phyloP scores from a whole-genome alignment of 2,329 filamentous ascomycete species.

The Fusarium metavorans region DNA sequence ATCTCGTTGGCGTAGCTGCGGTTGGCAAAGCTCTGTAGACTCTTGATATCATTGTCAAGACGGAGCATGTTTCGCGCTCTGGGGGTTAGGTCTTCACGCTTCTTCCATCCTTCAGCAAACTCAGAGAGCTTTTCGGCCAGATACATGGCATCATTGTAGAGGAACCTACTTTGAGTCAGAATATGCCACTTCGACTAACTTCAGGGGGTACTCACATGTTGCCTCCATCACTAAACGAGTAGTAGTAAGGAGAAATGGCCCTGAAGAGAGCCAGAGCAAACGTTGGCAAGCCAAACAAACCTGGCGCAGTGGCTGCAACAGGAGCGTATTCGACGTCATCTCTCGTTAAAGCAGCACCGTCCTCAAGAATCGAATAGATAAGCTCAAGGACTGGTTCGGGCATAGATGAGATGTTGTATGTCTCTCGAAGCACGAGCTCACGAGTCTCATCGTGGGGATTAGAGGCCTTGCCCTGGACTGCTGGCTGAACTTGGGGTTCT shows the following conservation, averaged over 20 bases:
- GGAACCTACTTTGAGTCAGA: conserved; percentile 59
- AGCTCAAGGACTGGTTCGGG: conserved; percentile 81
- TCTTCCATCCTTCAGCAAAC: conserved; percentile 64
- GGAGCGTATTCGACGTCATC: conserved; percentile 65
- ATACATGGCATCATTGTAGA: conserved; percentile 77
- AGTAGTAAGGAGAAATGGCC: conserved; percentile 80
- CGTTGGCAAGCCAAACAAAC: conserved; percentile 78
- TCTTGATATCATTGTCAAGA: conserved; percentile 70
- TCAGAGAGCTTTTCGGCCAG: conserved; percentile 68
- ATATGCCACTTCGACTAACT: background rate
- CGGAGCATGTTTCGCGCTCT: conserved; percentile 67
- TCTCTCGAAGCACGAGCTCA: conserved; percentile 85
- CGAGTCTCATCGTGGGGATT: conserved; percentile 55
- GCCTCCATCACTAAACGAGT: conserved; percentile 70
- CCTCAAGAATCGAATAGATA: conserved; percentile 70
- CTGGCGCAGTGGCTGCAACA: conserved; percentile 75
- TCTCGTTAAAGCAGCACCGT: conserved; percentile 70
- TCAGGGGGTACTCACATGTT: conserved; percentile 66
- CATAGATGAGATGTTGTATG: conserved; percentile 88
- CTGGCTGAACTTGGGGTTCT: conserved; percentile 36
- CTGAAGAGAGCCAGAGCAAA: conserved; percentile 83
- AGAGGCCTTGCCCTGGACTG: conserved; percentile 21
- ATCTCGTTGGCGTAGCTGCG: conserved; percentile 73
- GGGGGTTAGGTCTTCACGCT: conserved; percentile 62
- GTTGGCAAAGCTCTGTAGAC: conserved; percentile 70